Conservation (phyloP, 2,329 filamentous ascomycete genomes). For the Hysterium pulicare region DNA sequence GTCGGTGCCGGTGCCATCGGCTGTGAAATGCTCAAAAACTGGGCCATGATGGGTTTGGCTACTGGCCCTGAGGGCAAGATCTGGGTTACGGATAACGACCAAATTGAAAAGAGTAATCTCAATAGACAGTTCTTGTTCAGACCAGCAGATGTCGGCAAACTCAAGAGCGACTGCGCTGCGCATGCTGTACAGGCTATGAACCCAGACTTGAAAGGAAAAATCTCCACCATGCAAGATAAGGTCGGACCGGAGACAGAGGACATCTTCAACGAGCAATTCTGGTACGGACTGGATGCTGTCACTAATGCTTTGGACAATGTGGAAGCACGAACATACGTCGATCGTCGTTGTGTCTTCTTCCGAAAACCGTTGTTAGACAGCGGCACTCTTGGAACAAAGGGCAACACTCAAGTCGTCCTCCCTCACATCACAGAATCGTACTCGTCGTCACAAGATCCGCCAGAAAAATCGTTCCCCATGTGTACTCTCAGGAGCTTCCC, state of each 20-base stretch:
- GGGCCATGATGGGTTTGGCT: constrained; percentile 96
- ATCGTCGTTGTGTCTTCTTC: constrained; percentile 96
- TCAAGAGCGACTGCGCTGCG: constrained; percentile 95
- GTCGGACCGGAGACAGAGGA: constrained; percentile 90
- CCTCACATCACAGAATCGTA: constrained; percentile 93
- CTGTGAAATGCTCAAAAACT: constrained; percentile 99
- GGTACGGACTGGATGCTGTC: constrained; percentile 80
- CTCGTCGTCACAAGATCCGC: constrained; percentile 93
- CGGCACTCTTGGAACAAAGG: constrained; percentile 97
- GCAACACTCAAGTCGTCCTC: constrained; percentile 94
- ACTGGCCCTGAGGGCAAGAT: constrained; percentile 87
- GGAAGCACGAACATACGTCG: constrained; percentile 93
- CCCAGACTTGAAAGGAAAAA: constrained; percentile 82
- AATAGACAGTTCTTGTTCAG: constrained; percentile 97
- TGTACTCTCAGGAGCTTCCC: constrained; percentile 96
- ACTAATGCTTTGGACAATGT: constrained; percentile 98
- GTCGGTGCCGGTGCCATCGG: constrained; percentile 96
- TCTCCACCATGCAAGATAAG: constrained; percentile 79
- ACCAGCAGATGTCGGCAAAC: constrained; percentile 84
- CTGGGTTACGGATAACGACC: constrained; percentile 94
- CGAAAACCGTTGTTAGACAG: constrained; percentile 94
- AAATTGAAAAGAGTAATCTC: constrained; percentile 97
- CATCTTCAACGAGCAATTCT: constrained; percentile 92
- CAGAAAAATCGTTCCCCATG: constrained; percentile 98
- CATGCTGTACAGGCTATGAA: constrained; percentile 94